Evolutionary conservation across 164 flowering plant species (phyloP), one percentile per base, ranked within the genome.

Genomic region (Dillenia turbinata): DNA sequence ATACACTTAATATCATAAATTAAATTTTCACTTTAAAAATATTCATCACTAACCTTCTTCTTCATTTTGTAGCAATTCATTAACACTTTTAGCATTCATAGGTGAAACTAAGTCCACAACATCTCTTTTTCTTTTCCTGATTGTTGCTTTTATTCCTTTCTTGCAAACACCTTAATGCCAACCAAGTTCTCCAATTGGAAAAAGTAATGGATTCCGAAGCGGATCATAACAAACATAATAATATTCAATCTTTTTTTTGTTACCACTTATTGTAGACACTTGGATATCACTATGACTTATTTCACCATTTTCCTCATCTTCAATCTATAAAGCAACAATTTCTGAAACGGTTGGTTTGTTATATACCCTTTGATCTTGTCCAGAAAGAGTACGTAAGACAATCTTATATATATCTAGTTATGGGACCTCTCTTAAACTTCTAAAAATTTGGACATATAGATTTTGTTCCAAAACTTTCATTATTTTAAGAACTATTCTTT

Each of bases 201-300:
- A 14, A 22, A 60, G 22, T 8, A 60, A 9, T 4, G 74, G 67
- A 14, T 72, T 63, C 24, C 59, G 65, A 8, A 71, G 16, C 0
- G 70, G 65, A 13, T 67, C 71, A 60, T 72, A 72, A 22, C 49
- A 72, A 9, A 64, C 65, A 26, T 54, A 54, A 24, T 53, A 61
- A 48, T 61, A 46, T 49, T 53, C 44, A 0, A 65, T 50, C 7
- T 65, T 24, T 4, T 49, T 13, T 7, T 50, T 19, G 12, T 51
- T 43, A 2, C 40, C 24, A 15, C 13, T 2, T 5, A 16, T 48
- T 1, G n/a, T 40, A 12, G 50, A 2, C 1, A 44, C 49, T 12
- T 16, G 51, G 16, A 33, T 61, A 52, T 61, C 64, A 8, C 56
- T 33, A 14, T n/a, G 9, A 43, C 15, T 22, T 3, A 3, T 1